Conservation (phyloP, 177 flowering plant species). For the Vitis hybrid region DNA sequence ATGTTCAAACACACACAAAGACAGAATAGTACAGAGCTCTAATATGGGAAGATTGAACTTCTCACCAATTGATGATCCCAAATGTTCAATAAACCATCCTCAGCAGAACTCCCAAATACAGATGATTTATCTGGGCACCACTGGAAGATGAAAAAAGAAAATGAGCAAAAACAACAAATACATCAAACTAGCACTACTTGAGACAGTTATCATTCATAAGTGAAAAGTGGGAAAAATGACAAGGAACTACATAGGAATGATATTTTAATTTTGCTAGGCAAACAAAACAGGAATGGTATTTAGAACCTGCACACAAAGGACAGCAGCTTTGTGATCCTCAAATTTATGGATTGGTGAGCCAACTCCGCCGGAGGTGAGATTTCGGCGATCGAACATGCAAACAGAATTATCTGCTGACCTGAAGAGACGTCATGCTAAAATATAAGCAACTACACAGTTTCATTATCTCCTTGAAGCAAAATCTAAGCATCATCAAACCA, state of each 20-base stretch:
- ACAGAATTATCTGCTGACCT: conserved; percentile 45
- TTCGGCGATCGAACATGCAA: conserved; percentile 43
- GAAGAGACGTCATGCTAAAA: neutral
- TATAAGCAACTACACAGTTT: neutral
- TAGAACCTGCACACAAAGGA: conserved; percentile 44
- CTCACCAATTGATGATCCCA: conserved; percentile 71
- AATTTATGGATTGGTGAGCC: conserved; percentile 36
- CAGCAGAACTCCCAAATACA: conserved; percentile 79
- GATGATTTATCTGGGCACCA: conserved; percentile 74
- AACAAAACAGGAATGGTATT: neutral
- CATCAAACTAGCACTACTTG: neutral
- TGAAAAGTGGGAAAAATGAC: no score
- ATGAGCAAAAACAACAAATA: neutral
- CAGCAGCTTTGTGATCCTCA: conserved; percentile 41
- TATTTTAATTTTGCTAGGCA: no score
- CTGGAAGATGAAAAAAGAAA: conserved; percentile 27
- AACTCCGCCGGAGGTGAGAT: conserved; percentile 30
- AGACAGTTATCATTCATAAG: neutral
- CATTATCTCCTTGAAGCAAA: neutral
- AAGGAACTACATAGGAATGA: no score
- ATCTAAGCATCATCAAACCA: neutral
- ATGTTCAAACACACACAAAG: neutral
- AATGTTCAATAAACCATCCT: conserved; percentile 64
- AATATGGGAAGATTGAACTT: neutral
- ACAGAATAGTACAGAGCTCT: neutral